These are phyloP conservation scores for Fusarium nygamai DNA, from an alignment of 2,329 filamentous ascomycete genomes.

Conservation along the genomic window DNA sequence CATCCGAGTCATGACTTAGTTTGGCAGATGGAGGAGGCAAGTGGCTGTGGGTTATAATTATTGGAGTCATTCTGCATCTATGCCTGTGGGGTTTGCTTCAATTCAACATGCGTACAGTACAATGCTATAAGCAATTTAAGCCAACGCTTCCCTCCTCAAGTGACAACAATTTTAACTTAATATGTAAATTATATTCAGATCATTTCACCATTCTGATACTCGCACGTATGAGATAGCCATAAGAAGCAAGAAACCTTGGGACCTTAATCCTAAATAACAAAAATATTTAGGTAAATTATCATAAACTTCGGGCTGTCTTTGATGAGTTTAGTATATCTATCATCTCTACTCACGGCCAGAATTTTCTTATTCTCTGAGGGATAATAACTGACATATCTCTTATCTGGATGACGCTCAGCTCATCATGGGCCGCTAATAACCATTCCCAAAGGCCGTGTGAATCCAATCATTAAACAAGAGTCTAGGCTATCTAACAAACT, in stretches of 20 bases:
- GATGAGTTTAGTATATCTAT: neutral
- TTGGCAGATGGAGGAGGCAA: neutral
- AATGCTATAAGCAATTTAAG: neutral
- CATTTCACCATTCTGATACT: neutral
- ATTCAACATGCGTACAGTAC: neutral
- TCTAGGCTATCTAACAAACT: neutral
- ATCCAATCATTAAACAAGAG: neutral
- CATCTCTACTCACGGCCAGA: rapidly evolving
- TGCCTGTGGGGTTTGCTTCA: neutral
- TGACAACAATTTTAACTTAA: too few relatives aligned
- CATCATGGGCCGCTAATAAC: neutral
- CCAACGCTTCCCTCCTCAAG: neutral
- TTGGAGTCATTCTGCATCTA: neutral
- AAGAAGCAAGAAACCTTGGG: neutral
- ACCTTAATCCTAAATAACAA: neutral
- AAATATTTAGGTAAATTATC: neutral
- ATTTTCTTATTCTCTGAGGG: rapidly evolving
- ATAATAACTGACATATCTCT: neutral
- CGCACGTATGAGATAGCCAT: neutral
- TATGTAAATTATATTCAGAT: too few relatives aligned
- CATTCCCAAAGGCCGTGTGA: neutral
- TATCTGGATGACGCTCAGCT: neutral
- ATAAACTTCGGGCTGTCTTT: neutral
- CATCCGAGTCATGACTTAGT: too few relatives aligned
- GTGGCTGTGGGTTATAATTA: neutral